Evolutionary conservation across 2,329 filamentous ascomycete species (phyloP).

Genomic region (Phaeosphaeria sp.): DNA sequence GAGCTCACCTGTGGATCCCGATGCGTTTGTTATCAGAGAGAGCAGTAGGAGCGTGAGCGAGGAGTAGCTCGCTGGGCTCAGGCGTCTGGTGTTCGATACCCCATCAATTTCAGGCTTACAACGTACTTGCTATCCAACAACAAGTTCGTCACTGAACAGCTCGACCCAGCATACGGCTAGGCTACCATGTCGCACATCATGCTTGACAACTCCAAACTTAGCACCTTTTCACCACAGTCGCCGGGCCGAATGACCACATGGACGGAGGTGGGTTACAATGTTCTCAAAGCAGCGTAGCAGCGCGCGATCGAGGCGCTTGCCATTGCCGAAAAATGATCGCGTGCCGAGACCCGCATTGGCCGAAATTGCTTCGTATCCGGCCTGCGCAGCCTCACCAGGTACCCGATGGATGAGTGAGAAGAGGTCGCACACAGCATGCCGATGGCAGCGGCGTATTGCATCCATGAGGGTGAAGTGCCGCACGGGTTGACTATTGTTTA

Average conservation of each 20-base stretch:
- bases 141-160: background rate
- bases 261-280: background rate
- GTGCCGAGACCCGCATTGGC: conserved; percentile 2
- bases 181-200: background rate
- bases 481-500: background rate
- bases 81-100: conserved; percentile 15
- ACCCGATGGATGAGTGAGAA: background rate
- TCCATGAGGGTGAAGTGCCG: background rate
- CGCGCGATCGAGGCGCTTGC: background rate
- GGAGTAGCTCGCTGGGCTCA: conserved; percentile 20
- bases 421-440: background rate
- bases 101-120: background rate
- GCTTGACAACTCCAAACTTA: background rate
- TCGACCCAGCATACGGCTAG: background rate
- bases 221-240: background rate
- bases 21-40: conserved; percentile 73
- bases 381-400: background rate
- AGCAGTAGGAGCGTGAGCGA: conserved; percentile 52
- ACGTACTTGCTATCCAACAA: background rate
- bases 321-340: background rate
- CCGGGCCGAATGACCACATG: background rate
- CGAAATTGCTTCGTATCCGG: conserved; percentile 1
- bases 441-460: background rate
- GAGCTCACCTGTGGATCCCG: conserved; percentile 68
- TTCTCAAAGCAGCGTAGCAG: background rate